Base-by-base conservation (phyloP, 768 basidiomycete species). In the Boletus rex-veris region DNA sequence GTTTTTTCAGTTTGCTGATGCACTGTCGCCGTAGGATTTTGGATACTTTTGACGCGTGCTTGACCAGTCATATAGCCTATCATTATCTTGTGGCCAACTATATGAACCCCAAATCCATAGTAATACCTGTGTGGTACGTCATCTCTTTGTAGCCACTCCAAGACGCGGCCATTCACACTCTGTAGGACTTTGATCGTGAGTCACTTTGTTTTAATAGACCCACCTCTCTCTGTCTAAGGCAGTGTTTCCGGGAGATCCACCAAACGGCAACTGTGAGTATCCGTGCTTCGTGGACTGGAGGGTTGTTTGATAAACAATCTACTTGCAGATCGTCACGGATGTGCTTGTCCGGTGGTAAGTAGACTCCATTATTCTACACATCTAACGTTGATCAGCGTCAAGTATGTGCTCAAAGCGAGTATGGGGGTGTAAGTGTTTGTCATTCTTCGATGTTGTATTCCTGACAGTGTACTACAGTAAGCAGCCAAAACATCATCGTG, bases 41-140 rank as follows among this genome's bases (percentile, higher is more conserved):
- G 21, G 83, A 85, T 62, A 82, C 83, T 0, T 79, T 84, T 51
- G 80, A 83, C 60, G 76, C 77, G 0, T 71, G 68, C 40, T 60
- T 85, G 50, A 79, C 77, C 43, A 72, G 73, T 45, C 83, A 85
- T 61, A 75, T 82, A 56, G 71, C 81, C 37, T 86, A 85, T 58
- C 74, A 74, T 60, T 85, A 85, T 58, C 73, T 83, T 47, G 80
- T 85, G 40, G 68, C 63, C 39, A 82, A 85, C 66, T 85, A 76
- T 58, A 63, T 77, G 52, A 78, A 80, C 58, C 75, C 77, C 3
- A 7, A 66, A 16, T 75, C 81, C 3, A 67, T 84, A 18, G 9
- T 61, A 14, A 54, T 58, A 19, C 77, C 79, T 0, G 72, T 80
- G 10, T 85, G 84, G 84, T 64, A 46, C 11, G 63, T 55, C n/a